Percentiles rank a stretch among this genome's conserved stretches.
Evolutionary conservation across 345 rosid genomes (phyloP).

Genomic region (Stellera chamaejasme): DNA sequence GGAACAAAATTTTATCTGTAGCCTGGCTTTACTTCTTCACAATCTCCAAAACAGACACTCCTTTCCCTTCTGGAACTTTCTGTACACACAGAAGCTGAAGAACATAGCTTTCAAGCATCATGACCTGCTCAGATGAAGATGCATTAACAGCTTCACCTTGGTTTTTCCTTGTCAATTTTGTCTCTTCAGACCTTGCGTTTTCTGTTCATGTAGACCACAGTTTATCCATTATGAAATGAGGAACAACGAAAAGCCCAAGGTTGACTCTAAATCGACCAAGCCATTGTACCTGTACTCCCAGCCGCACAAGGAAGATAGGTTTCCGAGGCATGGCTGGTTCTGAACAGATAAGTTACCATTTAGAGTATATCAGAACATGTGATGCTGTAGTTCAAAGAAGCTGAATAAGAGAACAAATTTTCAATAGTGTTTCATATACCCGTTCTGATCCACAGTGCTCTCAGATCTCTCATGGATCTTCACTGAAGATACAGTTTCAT

Average conservation of each 20-base stretch:
- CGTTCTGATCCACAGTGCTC: conserved; percentile 21
- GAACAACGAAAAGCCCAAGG: not conserved
- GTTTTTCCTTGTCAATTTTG: conserved; percentile 16
- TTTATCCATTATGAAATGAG: not conserved
- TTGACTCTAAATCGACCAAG: not conserved
- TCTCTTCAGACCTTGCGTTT: conserved; percentile 14
- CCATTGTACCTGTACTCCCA: conserved; percentile 17
- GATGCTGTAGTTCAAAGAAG: no score
- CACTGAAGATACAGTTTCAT: conserved; percentile 33
- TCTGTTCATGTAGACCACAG: conserved; percentile 11
- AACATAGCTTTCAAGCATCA: conserved; percentile 43
- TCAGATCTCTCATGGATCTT: conserved; percentile 30
- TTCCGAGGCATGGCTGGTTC: conserved; percentile 21
- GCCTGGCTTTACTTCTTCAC: conserved; percentile 3
- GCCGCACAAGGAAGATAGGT: conserved; percentile 12
- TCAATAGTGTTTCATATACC: conserved; percentile 28
- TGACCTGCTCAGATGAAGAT: conserved; percentile 25
- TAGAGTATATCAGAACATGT: not conserved
- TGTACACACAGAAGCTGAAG: conserved; percentile 37
- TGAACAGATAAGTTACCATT: conserved; percentile 12
- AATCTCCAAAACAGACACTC: not conserved
- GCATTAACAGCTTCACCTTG: not conserved
- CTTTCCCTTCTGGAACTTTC: conserved; percentile 8
- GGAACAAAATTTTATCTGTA: no score
- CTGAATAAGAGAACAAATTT: not conserved